Conservation (phyloP, 257 asterid species). For the Verbena officinalis region DNA sequence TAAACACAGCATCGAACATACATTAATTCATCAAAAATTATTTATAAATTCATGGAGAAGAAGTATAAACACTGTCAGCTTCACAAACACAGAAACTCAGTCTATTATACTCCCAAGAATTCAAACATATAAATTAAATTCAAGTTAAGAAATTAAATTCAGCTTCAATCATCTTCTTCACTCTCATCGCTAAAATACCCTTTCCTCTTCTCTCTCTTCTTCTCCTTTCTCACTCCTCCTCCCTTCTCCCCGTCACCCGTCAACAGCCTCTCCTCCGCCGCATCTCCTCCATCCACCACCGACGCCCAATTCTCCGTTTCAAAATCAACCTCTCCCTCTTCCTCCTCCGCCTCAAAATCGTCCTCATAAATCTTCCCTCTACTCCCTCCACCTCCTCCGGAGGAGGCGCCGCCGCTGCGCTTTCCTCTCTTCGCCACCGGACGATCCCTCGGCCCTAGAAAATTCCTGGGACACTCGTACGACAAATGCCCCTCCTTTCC, state of each 20-base stretch:
- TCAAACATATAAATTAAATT: no score
- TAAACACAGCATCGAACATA: neutral
- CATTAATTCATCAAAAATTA: no score
- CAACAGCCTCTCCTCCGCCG: constrained; percentile 69
- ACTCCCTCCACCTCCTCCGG: constrained; percentile 42
- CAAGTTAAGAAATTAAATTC: no score
- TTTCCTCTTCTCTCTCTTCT: constrained; percentile 65
- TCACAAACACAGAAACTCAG: neutral
- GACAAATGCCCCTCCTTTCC: constrained; percentile 94
- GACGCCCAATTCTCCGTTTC: constrained; percentile 94
- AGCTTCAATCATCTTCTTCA: constrained; percentile 69
- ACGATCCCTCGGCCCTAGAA: constrained; percentile 80
- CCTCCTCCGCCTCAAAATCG: constrained; percentile 49
- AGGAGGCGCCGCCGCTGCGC: constrained; percentile 49
- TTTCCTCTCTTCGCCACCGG: constrained; percentile 80
- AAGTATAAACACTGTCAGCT: neutral
- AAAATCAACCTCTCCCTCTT: constrained; percentile 47
- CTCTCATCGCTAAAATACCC: constrained; percentile 97
- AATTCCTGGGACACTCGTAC: constrained; percentile 85
- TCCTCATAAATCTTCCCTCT: constrained; percentile 32
- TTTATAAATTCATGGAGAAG: no score
- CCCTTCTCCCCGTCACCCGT: constrained; percentile 37
- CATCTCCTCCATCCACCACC: constrained; percentile 74
- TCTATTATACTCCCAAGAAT: no score
- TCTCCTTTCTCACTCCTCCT: constrained; percentile 40